Percentiles rank a stretch among this genome's conserved stretches.
Conservation (phyloP, 441 rosid genomes). For the Gossypium trilobum region DNA sequence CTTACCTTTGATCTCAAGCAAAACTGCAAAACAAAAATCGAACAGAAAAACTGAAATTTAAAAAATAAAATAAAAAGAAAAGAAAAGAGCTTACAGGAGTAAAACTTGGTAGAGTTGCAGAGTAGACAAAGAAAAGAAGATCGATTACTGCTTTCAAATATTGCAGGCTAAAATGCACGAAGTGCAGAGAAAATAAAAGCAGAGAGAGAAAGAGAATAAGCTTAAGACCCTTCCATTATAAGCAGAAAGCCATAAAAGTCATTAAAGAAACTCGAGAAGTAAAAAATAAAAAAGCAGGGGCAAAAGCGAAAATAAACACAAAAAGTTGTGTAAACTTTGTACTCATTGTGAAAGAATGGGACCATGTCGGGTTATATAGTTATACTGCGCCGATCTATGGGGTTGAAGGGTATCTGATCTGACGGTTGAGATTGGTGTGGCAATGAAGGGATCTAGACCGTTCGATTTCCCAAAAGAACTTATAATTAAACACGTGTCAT, state of each 20-base stretch:
- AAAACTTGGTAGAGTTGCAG: not conserved
- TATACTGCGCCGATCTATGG: conserved; percentile 2
- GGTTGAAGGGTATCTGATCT: conserved; percentile 21
- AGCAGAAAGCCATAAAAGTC: conserved; percentile 46
- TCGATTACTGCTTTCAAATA: conserved; percentile 10
- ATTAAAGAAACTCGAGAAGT: conserved; percentile 21
- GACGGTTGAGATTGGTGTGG: conserved; percentile 23
- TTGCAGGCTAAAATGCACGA: conserved; percentile 24
- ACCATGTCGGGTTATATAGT: not conserved
- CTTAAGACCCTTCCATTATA: conserved; percentile 52
- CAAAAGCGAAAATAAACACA: conserved; percentile 27
- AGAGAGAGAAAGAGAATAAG: conserved; percentile 10
- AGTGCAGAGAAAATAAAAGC: conserved; percentile 16
- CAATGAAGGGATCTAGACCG: conserved; percentile 23
- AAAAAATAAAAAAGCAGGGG: conserved; percentile 20
- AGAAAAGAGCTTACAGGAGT: conserved; percentile 18
- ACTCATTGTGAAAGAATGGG: not conserved
- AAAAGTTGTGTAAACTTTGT: conserved; percentile 22
- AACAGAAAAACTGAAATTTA: not conserved
- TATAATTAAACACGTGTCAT: conserved; percentile 23
- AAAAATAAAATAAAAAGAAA: not conserved
- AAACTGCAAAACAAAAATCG: not conserved
- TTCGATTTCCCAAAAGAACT: conserved; percentile 17
- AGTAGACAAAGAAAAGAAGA: conserved; percentile 12
- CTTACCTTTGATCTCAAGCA: not conserved